Evolutionary conservation across 2,329 filamentous ascomycete species (phyloP).

Genomic region (Penicillium crustosum): DNA sequence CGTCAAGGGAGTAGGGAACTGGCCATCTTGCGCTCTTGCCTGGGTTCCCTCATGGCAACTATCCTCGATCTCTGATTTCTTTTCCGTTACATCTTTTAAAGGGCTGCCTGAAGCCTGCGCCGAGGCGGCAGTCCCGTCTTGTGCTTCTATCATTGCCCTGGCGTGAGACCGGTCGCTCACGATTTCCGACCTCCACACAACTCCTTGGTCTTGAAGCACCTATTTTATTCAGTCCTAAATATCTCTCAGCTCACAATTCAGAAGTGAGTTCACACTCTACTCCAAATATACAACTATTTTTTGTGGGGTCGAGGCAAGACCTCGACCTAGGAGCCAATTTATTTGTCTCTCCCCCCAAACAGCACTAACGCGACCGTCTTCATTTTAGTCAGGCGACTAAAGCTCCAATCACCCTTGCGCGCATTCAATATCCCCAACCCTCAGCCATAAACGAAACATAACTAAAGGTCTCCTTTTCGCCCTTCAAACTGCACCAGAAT

Average conservation of each 20-base stretch:
- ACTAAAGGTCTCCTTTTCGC: neutral
- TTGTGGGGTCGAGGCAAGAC: constrained; percentile 3
- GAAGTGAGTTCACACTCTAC: constrained; percentile 12
- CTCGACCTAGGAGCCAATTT: constrained; percentile 12
- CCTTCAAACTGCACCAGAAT: neutral
- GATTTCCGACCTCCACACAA: constrained; percentile 30
- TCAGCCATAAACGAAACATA: neutral
- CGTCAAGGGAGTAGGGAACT: constrained; percentile 26
- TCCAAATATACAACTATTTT: neutral
- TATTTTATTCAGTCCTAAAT: constrained; percentile 17
- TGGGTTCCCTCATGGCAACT: constrained; percentile 27
- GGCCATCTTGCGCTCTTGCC: constrained; percentile 24
- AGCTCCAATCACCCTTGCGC: constrained; percentile 18
- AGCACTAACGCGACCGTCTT: constrained; percentile 37
- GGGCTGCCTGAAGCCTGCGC: constrained; percentile 31
- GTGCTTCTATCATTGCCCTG: constrained; percentile 27
- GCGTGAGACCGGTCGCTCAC: constrained; percentile 32
- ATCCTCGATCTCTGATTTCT: constrained; percentile 24
- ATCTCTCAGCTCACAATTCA: constrained; percentile 7
- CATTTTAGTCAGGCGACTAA: constrained; percentile 24
- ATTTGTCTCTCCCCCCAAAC: constrained; percentile 23
- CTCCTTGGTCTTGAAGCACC: constrained; percentile 31
- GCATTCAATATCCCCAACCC: constrained; percentile 3
- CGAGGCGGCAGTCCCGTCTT: constrained; percentile 33
- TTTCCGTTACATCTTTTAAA: constrained; percentile 23